Percentiles rank a stretch among this genome's conserved stretches.
phyloP scores from a whole-genome alignment of 2,329 filamentous ascomycete genomes.

The Colletotrichum eremochloae region DNA sequence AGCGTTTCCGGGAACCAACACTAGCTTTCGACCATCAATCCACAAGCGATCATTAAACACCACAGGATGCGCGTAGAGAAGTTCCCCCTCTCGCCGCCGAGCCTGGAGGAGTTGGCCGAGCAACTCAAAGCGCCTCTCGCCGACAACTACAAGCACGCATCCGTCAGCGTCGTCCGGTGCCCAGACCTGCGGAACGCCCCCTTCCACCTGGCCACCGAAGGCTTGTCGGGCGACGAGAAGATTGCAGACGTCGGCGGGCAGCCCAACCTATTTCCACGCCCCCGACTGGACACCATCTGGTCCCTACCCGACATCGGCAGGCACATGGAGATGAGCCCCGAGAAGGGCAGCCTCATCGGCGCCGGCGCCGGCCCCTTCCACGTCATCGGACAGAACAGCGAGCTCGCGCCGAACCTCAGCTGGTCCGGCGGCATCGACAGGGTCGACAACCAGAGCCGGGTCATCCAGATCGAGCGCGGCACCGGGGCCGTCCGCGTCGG shows the following conservation, averaged over 20 bases:
- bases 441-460: conserved; percentile 48
- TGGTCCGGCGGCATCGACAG: conserved; percentile 46
- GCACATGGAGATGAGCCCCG: conserved; percentile 53
- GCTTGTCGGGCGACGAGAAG: conserved; percentile 55
- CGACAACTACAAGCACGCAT: conserved; percentile 45
- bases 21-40: not conserved
- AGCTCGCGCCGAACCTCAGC: conserved; percentile 56
- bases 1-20: not conserved
- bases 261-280: conserved; percentile 54
- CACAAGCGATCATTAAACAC: not conserved
- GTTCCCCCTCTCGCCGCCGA: conserved; percentile 45
- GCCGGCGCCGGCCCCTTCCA: conserved; percentile 60
- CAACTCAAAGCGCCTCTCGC: conserved; percentile 43
- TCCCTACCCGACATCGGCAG: conserved; percentile 49
- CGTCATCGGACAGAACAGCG: conserved; percentile 56
- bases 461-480: conserved; percentile 46
- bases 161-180: conserved; percentile 47
- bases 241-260: conserved; percentile 61
- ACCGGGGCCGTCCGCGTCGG: conserved; percentile 44
- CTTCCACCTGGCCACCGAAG: conserved; percentile 54
- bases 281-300: conserved; percentile 52
- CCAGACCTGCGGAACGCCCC: conserved; percentile 55
- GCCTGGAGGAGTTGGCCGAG: conserved; percentile 46
- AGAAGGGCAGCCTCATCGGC: conserved; percentile 53
- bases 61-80: conserved; percentile 41